These are phyloP conservation scores for Typha latifolia DNA, from an alignment of 176 grass and related monocot species.

Conservation along the genomic window DNA sequence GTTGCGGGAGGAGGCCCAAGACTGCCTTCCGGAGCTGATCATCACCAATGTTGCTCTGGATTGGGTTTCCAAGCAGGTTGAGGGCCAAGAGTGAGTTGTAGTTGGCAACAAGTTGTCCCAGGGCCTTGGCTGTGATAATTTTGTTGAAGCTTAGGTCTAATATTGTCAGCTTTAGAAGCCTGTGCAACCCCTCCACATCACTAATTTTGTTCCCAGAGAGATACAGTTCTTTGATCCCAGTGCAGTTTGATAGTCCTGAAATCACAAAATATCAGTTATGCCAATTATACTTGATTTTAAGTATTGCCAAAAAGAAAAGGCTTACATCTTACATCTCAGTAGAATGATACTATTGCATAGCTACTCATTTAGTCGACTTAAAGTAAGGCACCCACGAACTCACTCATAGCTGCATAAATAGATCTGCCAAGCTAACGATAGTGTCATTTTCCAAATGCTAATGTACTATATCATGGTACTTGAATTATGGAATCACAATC, in stretches of 20 bases:
- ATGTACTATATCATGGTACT: too few species aligned
- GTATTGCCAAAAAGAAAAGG: too few species aligned
- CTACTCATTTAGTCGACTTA: too few species aligned
- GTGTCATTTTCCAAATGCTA: too few species aligned
- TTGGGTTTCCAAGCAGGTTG: constrained; percentile 69
- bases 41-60: constrained; percentile 77
- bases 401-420: too few species aligned
- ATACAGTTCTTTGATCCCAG: constrained; percentile 76
- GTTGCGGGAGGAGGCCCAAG: constrained; percentile 50
- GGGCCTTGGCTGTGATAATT: constrained; percentile 63
- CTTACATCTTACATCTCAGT: too few species aligned
- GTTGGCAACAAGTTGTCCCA: constrained; percentile 89
- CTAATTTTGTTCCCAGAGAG: constrained; percentile 93
- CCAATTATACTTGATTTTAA: neutral
- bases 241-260: constrained; percentile 66
- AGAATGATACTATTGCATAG: too few species aligned
- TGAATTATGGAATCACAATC: too few species aligned
- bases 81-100: constrained; percentile 70
- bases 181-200: constrained; percentile 80
- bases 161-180: constrained; percentile 64
- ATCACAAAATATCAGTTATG: neutral
- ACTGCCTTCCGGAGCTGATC: constrained; percentile 57
- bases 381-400: too few species aligned
- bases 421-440: too few species aligned
- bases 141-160: constrained; percentile 83